These are phyloP conservation scores for Vaccinium darrowii DNA, from an alignment of 148 eudicot genomes.

Conservation along the genomic window DNA sequence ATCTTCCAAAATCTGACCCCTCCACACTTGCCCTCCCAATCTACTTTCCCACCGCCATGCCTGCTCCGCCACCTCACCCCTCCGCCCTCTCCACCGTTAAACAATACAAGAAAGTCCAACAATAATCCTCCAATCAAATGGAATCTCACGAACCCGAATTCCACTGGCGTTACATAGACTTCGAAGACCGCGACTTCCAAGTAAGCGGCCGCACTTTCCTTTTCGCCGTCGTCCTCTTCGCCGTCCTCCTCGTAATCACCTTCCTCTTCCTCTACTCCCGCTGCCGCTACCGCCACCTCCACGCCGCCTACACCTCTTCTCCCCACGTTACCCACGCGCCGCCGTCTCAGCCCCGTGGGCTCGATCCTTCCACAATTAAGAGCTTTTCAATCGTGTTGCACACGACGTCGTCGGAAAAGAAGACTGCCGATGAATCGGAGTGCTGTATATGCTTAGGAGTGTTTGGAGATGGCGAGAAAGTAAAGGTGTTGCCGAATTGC, in stretches of 20 bases:
- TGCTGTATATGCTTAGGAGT: slow-evolving; percentile 71
- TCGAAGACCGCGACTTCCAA: too few relatives aligned
- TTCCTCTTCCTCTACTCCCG: slow-evolving; percentile 63
- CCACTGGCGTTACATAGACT: too few relatives aligned
- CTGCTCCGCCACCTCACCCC: too few relatives aligned
- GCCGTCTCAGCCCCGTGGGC: slow-evolving; percentile 33
- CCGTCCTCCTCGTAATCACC: not conserved
- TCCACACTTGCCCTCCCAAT: too few relatives aligned
- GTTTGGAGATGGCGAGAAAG: slow-evolving; percentile 65
- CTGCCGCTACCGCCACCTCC: slow-evolving; percentile 28
- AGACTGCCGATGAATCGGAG: slow-evolving; percentile 39
- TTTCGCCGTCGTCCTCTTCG: too few relatives aligned
- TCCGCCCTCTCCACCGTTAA: too few relatives aligned
- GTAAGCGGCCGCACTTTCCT: too few relatives aligned
- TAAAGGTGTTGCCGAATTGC: slow-evolving; percentile 59
- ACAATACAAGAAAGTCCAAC: too few relatives aligned
- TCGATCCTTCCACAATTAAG: slow-evolving; percentile 32
- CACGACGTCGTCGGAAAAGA: slow-evolving; percentile 16
- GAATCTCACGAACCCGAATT: too few relatives aligned
- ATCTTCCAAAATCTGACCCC: too few relatives aligned
- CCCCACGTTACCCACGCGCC: slow-evolving; percentile 18
- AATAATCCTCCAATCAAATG: too few relatives aligned
- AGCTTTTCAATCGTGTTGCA: slow-evolving; percentile 48
- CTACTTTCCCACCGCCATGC: too few relatives aligned
- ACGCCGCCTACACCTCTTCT: slow-evolving; percentile 16